Evolutionary conservation across 805 yeast species (phyloP).

Genomic region (Barnettozyma salicaria): DNA sequence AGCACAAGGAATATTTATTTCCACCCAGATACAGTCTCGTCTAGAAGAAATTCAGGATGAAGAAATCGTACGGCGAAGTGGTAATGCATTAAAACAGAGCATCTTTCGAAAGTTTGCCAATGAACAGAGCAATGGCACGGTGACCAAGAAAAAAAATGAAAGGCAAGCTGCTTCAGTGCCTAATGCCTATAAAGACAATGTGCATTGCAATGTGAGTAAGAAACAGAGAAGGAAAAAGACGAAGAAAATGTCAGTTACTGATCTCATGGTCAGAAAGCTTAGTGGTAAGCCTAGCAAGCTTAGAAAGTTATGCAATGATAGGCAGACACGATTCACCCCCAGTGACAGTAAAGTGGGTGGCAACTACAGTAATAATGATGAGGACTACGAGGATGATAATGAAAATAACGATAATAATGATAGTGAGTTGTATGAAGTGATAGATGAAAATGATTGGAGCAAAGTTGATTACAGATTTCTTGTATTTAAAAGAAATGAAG

Average conservation of each 20-base stretch:
- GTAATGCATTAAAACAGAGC: not conserved
- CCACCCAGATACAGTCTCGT: slow-evolving; percentile 23
- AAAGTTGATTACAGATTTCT: slow-evolving; percentile 2
- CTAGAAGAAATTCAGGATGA: slow-evolving; percentile 19
- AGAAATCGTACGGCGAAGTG: not conserved
- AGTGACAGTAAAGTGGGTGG: not conserved
- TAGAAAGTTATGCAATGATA: too few relatives aligned
- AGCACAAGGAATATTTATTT: slow-evolving; percentile 12
- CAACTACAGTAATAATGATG: not conserved
- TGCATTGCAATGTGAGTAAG: not conserved
- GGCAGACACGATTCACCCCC: not conserved
- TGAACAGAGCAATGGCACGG: not conserved
- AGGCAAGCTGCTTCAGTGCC: too few relatives aligned
- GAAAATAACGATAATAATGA: not conserved
- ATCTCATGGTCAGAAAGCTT: slow-evolving; percentile 6
- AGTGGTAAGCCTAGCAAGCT: slow-evolving; percentile 11
- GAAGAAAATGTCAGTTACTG: slow-evolving; percentile 6
- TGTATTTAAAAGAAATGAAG: not conserved
- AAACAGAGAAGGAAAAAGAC: not conserved
- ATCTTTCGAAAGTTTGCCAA: slow-evolving; percentile 6
- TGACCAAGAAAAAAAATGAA: not conserved
- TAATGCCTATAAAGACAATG: too few relatives aligned
- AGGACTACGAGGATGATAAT: not conserved
- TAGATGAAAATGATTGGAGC: slow-evolving; percentile 5
- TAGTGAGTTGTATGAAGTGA: slow-evolving; percentile 1